Conservation (phyloP, 495 filamentous ascomycete species). For the Bombardia bombarda region DNA sequence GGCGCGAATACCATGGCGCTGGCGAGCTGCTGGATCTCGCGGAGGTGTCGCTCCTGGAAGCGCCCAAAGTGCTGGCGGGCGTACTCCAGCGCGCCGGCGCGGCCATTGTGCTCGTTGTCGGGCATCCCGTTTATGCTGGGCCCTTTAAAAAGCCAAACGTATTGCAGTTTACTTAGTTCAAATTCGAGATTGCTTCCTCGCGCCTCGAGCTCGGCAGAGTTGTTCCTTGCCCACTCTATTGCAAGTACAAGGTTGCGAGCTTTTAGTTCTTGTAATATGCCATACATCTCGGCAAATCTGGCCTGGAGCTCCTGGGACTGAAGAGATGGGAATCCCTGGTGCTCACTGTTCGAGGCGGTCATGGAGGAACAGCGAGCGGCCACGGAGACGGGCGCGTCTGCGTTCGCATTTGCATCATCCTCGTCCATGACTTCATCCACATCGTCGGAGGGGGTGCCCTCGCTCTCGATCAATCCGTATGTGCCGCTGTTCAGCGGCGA, state of each 20-base stretch:
- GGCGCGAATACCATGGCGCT: constrained; percentile 68
- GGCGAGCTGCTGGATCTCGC: constrained; percentile 69
- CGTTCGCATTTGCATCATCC: constrained; percentile 7
- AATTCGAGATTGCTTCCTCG: constrained; percentile 92
- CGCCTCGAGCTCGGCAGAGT: constrained; percentile 62
- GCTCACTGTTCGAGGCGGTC: constrained; percentile 11
- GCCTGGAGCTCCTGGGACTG: constrained; percentile 62
- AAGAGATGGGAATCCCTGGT: constrained; percentile 45
- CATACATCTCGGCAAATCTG: constrained; percentile 83
- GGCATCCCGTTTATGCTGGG: constrained; percentile 36
- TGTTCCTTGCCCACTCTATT: constrained; percentile 73
- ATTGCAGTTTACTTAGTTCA: constrained; percentile 80
- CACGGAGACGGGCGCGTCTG: neutral
- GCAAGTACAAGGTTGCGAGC: constrained; percentile 68
- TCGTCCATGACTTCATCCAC: constrained; percentile 23
- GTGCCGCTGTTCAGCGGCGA: constrained; percentile 3
- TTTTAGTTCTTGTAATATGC: constrained; percentile 71
- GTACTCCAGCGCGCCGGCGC: constrained; percentile 58
- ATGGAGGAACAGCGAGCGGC: no score
- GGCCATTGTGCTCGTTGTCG: constrained; percentile 31
- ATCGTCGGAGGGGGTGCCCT: constrained; percentile 6
- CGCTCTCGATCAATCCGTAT: constrained; percentile 2
- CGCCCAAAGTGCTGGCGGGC: constrained; percentile 54
- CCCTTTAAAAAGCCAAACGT: constrained; percentile 68
- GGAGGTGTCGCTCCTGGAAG: constrained; percentile 54